phyloP scores from a whole-genome alignment of 495 filamentous ascomycete species.

The Annulohypoxylon stygium region DNA sequence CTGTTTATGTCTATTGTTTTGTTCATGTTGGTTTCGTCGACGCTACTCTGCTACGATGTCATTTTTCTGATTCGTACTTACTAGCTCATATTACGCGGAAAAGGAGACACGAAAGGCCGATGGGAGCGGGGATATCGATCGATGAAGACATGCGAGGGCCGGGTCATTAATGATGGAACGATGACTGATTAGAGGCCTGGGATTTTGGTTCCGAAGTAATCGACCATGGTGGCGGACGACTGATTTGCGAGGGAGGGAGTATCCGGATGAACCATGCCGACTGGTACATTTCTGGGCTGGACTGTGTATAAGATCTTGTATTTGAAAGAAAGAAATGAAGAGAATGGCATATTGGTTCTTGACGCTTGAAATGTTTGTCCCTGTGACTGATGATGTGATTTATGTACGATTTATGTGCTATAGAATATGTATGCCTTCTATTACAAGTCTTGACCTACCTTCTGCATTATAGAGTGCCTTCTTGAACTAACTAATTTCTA shows the following conservation, averaged over 20 bases:
- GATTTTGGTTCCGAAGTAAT: conserved; percentile 1
- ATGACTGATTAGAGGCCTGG: conserved; percentile 31
- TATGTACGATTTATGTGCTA: too few species aligned
- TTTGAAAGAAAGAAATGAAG: conserved; percentile 10
- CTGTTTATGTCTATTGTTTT: background rate
- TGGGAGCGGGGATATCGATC: conserved; percentile 15
- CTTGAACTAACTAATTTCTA: conserved; percentile 25
- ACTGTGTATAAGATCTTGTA: conserved; percentile 41
- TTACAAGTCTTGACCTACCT: too few species aligned
- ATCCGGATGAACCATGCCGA: background rate
- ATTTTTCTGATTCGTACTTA: background rate
- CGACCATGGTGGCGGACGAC: conserved; percentile 9
- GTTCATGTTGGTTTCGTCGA: background rate
- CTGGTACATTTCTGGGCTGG: conserved; percentile 6
- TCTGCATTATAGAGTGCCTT: too few species aligned
- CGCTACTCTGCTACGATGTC: background rate
- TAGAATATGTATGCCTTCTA: background rate
- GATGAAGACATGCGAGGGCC: conserved; percentile 26
- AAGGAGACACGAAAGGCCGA: conserved; percentile 9
- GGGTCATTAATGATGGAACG: conserved; percentile 37
- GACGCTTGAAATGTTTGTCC: background rate
- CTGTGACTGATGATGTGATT: background rate
- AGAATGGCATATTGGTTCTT: conserved; percentile 38
- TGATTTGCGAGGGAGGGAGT: background rate
- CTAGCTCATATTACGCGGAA: background rate